Evolutionary conservation across 2,329 filamentous ascomycete genomes (phyloP).

Genomic region (Fusarium nelsonii): DNA sequence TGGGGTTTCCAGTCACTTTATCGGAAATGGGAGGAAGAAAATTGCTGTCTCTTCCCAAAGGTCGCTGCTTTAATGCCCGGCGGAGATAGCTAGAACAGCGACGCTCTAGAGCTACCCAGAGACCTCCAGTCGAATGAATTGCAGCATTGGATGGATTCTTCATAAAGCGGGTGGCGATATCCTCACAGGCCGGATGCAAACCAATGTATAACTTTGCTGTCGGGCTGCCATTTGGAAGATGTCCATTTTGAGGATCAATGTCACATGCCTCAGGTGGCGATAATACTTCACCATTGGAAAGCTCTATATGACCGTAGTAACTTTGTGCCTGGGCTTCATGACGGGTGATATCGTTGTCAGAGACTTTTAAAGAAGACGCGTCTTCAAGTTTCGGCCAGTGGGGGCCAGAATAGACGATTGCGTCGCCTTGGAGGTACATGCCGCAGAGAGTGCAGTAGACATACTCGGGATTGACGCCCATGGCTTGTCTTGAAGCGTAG

Average conservation of each 20-base stretch:
- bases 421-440: background rate
- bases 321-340: background rate
- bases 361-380: background rate
- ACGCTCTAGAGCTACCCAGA: conserved; percentile 2
- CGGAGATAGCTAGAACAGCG: background rate
- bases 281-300: fast-evolving
- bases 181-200: conserved; percentile 6
- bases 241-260: background rate
- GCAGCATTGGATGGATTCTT: background rate
- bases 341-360: background rate
- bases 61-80: fast-evolving
- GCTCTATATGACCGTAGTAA: background rate
- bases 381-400: background rate
- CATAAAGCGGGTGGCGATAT: background rate
- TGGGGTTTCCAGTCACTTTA: background rate
- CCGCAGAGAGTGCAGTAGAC: conserved; percentile 20
- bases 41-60: background rate
- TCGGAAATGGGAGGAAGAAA: background rate
- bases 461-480: background rate
- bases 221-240: background rate
- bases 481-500: background rate
- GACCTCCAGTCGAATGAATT: background rate
- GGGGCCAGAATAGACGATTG: background rate
- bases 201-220: background rate
- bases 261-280: background rate